Evolutionary conservation across 257 asterid genomes (phyloP).

Genomic region (Ilex aquifolium): DNA sequence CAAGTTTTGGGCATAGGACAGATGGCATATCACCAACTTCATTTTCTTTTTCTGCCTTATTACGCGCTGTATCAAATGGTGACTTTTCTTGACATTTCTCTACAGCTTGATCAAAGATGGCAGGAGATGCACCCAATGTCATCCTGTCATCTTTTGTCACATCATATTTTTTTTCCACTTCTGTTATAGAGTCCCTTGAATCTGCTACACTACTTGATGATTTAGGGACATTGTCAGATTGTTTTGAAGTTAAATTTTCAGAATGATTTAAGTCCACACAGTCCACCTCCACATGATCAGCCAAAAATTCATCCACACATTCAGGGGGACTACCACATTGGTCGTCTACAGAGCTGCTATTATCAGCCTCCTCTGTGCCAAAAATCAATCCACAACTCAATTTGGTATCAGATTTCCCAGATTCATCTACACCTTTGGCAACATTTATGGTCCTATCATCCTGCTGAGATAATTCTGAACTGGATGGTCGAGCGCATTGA

Average conservation of each 20-base stretch:
- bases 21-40: conserved; percentile 10
- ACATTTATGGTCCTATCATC: conserved; percentile 18
- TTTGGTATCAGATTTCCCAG: conserved; percentile 16
- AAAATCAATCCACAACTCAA: conserved; percentile 13
- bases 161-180: conserved; percentile 4
- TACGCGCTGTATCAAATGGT: conserved; percentile 12
- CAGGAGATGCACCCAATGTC: conserved; percentile 18
- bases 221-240: conserved; percentile 20
- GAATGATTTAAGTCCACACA: conserved; percentile 20
- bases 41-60: conserved; percentile 13
- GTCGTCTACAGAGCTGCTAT: conserved; percentile 7
- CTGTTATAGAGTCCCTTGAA: conserved; percentile 18
- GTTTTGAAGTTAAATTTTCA: conserved; percentile 10
- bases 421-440: conserved; percentile 13
- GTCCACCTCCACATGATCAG: conserved; percentile 25
- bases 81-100: conserved; percentile 16
- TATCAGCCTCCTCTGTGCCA: conserved; percentile 13
- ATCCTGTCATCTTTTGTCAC: conserved; percentile 14
- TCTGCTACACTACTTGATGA: conserved; percentile 19
- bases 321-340: conserved; percentile 24
- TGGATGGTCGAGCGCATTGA: conserved; percentile 16
- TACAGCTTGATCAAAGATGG: conserved; percentile 18
- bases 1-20: conserved; percentile 14
- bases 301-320: conserved; percentile 31
- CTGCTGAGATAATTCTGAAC: conserved; percentile 22